These are phyloP conservation scores for Adiantum capillusveneris DNA, from an alignment of 75 land plant species.

Conservation along the genomic window DNA sequence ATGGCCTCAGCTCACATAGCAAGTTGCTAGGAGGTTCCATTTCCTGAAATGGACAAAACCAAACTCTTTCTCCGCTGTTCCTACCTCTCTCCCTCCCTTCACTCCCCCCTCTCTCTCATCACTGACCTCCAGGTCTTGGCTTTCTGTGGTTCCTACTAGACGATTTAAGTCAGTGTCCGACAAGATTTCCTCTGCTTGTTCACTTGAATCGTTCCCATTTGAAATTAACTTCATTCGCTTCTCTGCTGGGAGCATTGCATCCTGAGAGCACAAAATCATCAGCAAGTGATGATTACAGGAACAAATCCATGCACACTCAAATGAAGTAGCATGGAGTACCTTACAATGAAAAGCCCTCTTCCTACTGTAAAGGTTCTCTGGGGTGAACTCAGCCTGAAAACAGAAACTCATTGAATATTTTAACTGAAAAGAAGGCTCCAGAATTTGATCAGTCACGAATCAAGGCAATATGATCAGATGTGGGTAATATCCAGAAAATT, in stretches of 20 bases:
- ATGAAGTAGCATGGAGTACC: constrained; percentile 42
- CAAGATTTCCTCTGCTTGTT: constrained; percentile 34
- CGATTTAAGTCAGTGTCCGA: constrained; percentile 66
- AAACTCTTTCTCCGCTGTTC: neutral
- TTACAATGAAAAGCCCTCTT: constrained; percentile 3
- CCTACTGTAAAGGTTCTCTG: constrained; percentile 49
- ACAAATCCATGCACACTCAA: too few species aligned
- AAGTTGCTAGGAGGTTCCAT: constrained; percentile 68
- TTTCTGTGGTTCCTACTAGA: constrained; percentile 63
- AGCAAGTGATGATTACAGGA: too few species aligned
- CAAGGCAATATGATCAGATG: neutral
- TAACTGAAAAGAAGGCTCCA: too few species aligned
- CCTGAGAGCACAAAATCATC: neutral
- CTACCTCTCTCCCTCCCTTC: neutral
- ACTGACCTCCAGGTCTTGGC: constrained; percentile 58
- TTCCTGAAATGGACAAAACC: too few species aligned
- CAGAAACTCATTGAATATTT: too few species aligned
- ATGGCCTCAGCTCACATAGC: constrained; percentile 73
- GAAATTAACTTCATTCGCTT: constrained; percentile 38
- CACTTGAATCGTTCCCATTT: constrained; percentile 23
- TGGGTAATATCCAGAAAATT: neutral
- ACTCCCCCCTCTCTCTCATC: too few species aligned
- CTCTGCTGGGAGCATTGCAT: constrained; percentile 11
- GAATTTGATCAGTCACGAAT: neutral
- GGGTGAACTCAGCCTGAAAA: constrained; percentile 76